phyloP scores from a whole-genome alignment of 1,284 basidiomycete species.

The Coniophora puteana region DNA sequence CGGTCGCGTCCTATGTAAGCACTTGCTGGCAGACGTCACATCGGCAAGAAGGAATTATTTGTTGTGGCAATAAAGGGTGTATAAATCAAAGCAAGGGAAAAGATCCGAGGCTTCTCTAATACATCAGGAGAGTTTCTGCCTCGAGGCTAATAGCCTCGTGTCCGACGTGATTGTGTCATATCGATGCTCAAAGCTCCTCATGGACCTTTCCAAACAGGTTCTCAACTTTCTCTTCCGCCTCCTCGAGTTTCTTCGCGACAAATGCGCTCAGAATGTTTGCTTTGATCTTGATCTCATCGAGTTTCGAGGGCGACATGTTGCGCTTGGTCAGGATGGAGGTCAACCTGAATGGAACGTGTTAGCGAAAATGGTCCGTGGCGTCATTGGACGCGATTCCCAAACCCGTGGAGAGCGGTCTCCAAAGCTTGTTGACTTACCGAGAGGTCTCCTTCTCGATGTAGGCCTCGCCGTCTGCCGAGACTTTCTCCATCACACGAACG shows the following conservation, averaged over 20 bases:
- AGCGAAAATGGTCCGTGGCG: constrained; percentile 14
- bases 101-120: too few species aligned
- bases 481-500: constrained; percentile 88
- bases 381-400: too few species aligned
- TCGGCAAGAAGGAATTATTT: too few species aligned
- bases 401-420: not conserved
- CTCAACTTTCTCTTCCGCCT: constrained; percentile 38
- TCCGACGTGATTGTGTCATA: constrained; percentile 1
- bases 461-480: constrained; percentile 64
- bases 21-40: too few species aligned
- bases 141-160: constrained; percentile 1
- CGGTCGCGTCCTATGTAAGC: too few species aligned
- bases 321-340: constrained; percentile 71
- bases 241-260: constrained; percentile 45
- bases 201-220: constrained; percentile 29
- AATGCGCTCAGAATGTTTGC: constrained; percentile 84
- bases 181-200: constrained; percentile 28
- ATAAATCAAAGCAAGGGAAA: too few species aligned
- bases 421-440: constrained; percentile 49
- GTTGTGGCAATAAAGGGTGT: too few species aligned
- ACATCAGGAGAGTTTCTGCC: too few species aligned
- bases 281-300: constrained; percentile 94
- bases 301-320: constrained; percentile 70
- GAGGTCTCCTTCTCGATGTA: constrained; percentile 88
- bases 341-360: constrained; percentile 39